A percentile compares a stretch with the other conserved stretches of the same genome.
Conservation (phyloP, 345 rosid species). For the Citrus australasica region DNA sequence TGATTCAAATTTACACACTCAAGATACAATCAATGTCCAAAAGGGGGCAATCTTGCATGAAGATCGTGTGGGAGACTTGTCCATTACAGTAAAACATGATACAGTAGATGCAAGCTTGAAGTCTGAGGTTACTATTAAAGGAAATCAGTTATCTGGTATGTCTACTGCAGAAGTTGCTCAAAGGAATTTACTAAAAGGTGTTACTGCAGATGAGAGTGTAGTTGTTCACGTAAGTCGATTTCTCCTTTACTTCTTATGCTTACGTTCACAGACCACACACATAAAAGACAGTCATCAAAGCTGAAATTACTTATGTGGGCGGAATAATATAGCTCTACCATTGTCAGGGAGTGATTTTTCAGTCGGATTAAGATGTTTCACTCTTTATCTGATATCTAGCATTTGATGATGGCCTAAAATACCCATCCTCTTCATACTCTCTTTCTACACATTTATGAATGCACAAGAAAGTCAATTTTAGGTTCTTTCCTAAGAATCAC, state of each 20-base stretch:
- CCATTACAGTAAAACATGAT: conserved; percentile 43
- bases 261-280: background rate
- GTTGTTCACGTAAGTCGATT: conserved; percentile 49
- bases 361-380: background rate
- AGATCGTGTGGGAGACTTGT: conserved; percentile 56
- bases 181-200: conserved; percentile 61
- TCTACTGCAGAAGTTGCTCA: conserved; percentile 33
- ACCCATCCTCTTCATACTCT: background rate
- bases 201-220: conserved; percentile 69
- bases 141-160: conserved; percentile 21
- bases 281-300: background rate
- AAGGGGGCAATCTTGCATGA: conserved; percentile 29
- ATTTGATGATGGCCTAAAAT: background rate
- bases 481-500: background rate
- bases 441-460: background rate
- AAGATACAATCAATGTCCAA: conserved; percentile 13
- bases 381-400: background rate
- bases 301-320: background rate
- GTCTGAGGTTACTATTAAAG: conserved; percentile 21
- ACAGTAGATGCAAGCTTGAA: conserved; percentile 30
- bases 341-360: background rate
- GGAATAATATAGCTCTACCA: background rate
- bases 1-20: conserved; percentile 24
- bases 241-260: background rate
- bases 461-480: background rate